Base-by-base conservation (phyloP, 2,329 filamentous ascomycete genomes). In the Tolypocladium capitatum region DNA sequence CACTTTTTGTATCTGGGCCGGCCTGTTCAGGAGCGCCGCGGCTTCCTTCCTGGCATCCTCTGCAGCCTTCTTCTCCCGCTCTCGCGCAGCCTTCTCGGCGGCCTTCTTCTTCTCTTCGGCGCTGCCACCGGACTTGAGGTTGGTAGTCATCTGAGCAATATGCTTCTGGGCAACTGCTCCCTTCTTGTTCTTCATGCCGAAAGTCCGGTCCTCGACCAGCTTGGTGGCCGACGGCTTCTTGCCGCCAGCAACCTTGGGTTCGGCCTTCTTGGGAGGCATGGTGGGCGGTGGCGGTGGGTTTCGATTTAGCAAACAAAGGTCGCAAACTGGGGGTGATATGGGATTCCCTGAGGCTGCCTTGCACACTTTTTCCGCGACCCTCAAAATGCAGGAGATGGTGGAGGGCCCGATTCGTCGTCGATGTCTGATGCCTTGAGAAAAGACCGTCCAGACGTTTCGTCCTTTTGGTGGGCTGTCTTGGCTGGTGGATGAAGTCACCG, bases 171-270 rank as follows among this genome's bases (percentile, higher is more conserved):
- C 91, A 46, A 80, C 83, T 49, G 81, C 84, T 57, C 92, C 92
- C 76, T 96, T 98, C 75, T 98, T 98, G 65, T 98, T 98, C 73
- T 98, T 98, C 92, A 98, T 97, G 59, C 92, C 92, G 75, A 98
- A 98, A 44, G 92, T 95, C 72, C 91, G 92, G 74, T 98, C 92
- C 53, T 92, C 88, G 53, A 89, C 86, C 41, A 74, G 60, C 70
- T 88, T 88, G 57, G 70, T 59, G 50, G 71, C 66, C 21, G 70
- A 63, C 48, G 70, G 65, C 70, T 77, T 78, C 69, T 81, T 81
- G 64, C 69, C 72, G 56, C 60, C 71, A 48, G 60, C 69, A 48
- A 59, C 69, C 55, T 78, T 73, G 48, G 38, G 38, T 18, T 78
- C 73, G 49, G 68, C 64, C 59, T 75, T 76, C 66, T 89, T 89